Conservation (phyloP, 345 rosid genomes). For the Firmiana major region DNA sequence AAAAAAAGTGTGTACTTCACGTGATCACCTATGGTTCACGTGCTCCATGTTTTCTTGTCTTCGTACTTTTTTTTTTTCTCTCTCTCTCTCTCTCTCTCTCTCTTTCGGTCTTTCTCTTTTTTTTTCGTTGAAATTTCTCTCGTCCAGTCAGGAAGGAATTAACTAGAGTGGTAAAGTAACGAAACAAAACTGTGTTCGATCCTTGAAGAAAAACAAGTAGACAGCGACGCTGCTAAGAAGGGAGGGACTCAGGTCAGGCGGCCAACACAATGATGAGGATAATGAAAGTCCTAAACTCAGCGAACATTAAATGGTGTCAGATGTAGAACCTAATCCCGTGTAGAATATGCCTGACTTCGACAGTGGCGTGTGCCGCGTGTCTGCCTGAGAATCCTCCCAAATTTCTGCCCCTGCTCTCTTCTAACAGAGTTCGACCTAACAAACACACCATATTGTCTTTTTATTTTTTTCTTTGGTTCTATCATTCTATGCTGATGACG, state of each 20-base stretch:
- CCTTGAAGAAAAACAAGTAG: conserved; percentile 14
- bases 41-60: conserved; percentile 35
- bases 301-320: neutral
- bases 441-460: neutral
- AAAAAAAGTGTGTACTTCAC: conserved; percentile 35
- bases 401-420: neutral
- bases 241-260: neutral
- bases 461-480: neutral
- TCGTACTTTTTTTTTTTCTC: neutral
- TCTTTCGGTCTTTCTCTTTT: no score
- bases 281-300: conserved; percentile 11
- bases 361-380: neutral
- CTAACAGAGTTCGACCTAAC: neutral
- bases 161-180: conserved; percentile 6
- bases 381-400: neutral
- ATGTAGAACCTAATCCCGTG: neutral
- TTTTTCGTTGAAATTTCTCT: neutral
- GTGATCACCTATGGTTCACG: conserved; percentile 52
- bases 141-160: neutral
- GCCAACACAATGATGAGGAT: conserved; percentile 6
- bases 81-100: no score
- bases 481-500: neutral
- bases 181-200: conserved; percentile 38
- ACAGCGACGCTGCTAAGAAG: neutral
- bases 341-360: neutral